Conservation (phyloP, 1,139 yeast genomes). For the Candida frijolesensis region DNA sequence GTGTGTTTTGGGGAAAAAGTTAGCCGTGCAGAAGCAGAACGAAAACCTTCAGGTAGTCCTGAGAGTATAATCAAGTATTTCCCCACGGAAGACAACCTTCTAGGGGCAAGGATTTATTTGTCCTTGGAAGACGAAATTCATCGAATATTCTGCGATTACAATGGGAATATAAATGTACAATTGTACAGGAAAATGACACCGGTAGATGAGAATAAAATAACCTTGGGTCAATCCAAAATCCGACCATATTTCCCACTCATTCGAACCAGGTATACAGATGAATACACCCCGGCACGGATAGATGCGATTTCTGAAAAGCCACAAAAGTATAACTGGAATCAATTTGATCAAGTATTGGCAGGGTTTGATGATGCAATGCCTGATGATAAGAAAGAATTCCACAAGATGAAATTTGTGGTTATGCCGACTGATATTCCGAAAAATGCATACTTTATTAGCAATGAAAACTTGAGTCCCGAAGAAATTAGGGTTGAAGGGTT, state of each 20-base stretch:
- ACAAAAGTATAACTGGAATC: constrained; percentile 80
- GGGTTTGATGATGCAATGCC: constrained; percentile 79
- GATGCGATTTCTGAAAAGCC: constrained; percentile 58
- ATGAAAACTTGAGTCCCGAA: constrained; percentile 73
- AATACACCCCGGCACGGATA: constrained; percentile 60
- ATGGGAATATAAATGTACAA: constrained; percentile 75
- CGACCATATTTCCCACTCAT: constrained; percentile 55
- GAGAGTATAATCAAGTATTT: constrained; percentile 47
- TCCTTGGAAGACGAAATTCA: constrained; percentile 84
- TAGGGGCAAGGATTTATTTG: constrained; percentile 69
- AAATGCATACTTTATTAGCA: constrained; percentile 50
- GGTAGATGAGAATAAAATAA: constrained; percentile 26
- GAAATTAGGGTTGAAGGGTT: constrained; percentile 89
- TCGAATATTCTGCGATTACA: constrained; percentile 70
- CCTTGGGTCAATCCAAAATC: constrained; percentile 20
- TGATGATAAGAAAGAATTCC: constrained; percentile 58
- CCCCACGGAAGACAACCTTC: constrained; percentile 37
- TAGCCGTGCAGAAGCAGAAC: constrained; percentile 60
- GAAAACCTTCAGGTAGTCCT: constrained; percentile 59
- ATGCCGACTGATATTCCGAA: constrained; percentile 73
- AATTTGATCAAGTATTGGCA: constrained; percentile 84
- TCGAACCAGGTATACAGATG: constrained; percentile 76
- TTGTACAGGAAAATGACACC: constrained; percentile 48
- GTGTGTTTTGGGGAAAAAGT: constrained; percentile 76
- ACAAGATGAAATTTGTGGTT: constrained; percentile 78